phyloP scores from a whole-genome alignment of 169 alveolate genomes.

The Eimeria sp. region DNA sequence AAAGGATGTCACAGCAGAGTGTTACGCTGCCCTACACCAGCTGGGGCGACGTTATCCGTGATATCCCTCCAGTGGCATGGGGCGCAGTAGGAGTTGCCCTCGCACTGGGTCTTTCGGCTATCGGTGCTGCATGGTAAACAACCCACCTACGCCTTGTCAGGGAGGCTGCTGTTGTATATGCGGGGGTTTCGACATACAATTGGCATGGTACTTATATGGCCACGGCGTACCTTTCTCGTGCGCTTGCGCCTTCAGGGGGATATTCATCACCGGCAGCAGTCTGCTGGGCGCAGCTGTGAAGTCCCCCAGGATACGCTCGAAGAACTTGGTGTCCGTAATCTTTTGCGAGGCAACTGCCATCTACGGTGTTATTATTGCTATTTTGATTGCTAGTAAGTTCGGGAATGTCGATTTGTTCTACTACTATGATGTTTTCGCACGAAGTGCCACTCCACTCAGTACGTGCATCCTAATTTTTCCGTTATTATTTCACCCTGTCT shows the following conservation, averaged over 20 bases:
- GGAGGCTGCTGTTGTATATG: not conserved
- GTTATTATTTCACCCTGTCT: not conserved
- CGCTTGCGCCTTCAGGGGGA: slow-evolving; percentile 92
- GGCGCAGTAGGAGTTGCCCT: slow-evolving; percentile 87
- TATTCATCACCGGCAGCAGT: slow-evolving; percentile 98
- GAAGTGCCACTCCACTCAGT: not conserved
- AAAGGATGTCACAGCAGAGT: slow-evolving; percentile 44
- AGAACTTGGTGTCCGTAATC: slow-evolving; percentile 98
- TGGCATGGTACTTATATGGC: not conserved
- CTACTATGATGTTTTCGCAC: not conserved
- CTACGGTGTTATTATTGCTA: slow-evolving; percentile 97
- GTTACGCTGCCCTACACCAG: slow-evolving; percentile 46
- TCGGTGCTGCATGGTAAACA: slow-evolving; percentile 88
- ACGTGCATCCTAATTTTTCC: not conserved
- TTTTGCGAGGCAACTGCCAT: slow-evolving; percentile 99
- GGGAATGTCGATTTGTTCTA: not conserved
- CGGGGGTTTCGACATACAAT: not conserved
- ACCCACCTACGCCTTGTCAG: no score
- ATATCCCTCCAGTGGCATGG: slow-evolving; percentile 81
- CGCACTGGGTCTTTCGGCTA: slow-evolving; percentile 87
- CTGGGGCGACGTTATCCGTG: slow-evolving; percentile 83
- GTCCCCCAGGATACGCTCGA: slow-evolving; percentile 99
- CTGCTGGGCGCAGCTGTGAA: slow-evolving; percentile 99
- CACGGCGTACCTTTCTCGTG: not conserved
- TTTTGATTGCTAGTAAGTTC: slow-evolving; percentile 89